These are phyloP conservation scores for Aphelidium insulamus DNA, from an alignment of 371 early-diverging fungal genomes.

Conservation along the genomic window DNA sequence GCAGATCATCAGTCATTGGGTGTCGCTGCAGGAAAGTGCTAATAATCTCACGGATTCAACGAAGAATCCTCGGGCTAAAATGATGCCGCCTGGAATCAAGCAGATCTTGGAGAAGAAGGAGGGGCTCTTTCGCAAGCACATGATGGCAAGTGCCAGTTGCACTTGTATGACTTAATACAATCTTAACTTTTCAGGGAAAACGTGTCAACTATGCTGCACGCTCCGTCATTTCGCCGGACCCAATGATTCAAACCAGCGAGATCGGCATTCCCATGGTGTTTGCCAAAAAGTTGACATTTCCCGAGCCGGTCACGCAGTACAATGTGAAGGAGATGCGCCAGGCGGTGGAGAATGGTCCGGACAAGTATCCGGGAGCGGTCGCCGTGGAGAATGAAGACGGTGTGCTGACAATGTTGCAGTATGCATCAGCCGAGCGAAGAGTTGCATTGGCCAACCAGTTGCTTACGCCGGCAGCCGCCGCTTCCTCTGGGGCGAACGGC, in stretches of 20 bases:
- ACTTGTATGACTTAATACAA: not conserved
- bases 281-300: slow-evolving; percentile 91
- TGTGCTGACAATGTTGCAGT: slow-evolving; percentile 47
- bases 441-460: slow-evolving; percentile 91
- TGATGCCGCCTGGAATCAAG: slow-evolving; percentile 65
- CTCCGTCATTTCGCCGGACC: slow-evolving; percentile 98
- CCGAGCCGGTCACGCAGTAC: slow-evolving; percentile 91
- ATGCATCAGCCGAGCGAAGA: slow-evolving; percentile 66
- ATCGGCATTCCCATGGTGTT: slow-evolving; percentile 97
- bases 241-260: slow-evolving; percentile 94
- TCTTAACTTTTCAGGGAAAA: slow-evolving; percentile 42
- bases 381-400: slow-evolving; percentile 88
- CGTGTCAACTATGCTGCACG: slow-evolving; percentile 99
- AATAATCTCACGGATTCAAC: slow-evolving; percentile 84
- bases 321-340: slow-evolving; percentile 78
- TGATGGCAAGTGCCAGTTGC: slow-evolving; percentile 42
- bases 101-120: slow-evolving; percentile 99
- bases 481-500: slow-evolving; percentile 15
- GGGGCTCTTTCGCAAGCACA: slow-evolving; percentile 97
- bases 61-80: slow-evolving; percentile 40
- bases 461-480: slow-evolving; percentile 49
- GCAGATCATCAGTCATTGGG: slow-evolving; percentile 35
- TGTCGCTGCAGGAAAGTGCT: slow-evolving; percentile 66
- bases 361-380: slow-evolving; percentile 95
- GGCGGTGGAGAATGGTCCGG: slow-evolving; percentile 96